phyloP scores from a whole-genome alignment of 257 asterid genomes.

The Lycium barbarum region DNA sequence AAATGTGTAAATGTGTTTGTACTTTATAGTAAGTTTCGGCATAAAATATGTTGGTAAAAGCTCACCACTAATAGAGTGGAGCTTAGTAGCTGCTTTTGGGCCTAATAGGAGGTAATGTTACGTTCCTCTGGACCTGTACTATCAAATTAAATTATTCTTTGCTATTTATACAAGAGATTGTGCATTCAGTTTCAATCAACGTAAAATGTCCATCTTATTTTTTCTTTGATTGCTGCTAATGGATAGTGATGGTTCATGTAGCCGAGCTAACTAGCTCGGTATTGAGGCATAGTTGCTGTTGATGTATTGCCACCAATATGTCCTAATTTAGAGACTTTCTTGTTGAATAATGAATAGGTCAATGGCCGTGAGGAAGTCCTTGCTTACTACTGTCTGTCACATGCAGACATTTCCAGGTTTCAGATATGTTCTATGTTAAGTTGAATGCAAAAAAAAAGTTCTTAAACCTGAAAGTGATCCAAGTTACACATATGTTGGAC shows the following conservation, averaged over 20 bases:
- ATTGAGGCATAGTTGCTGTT: background rate
- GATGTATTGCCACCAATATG: background rate
- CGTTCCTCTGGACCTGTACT: background rate
- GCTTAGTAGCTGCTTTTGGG: background rate
- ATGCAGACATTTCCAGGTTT: slow-evolving; percentile 68
- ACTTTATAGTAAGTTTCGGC: background rate
- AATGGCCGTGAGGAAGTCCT: slow-evolving; percentile 95
- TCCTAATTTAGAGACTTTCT: slow-evolving; percentile 29
- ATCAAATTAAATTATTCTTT: background rate
- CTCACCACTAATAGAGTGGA: background rate
- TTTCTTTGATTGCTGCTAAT: background rate
- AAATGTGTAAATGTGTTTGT: background rate
- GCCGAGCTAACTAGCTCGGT: background rate
- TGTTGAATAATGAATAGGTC: slow-evolving; percentile 60
- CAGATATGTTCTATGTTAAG: background rate
- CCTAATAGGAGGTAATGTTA: background rate
- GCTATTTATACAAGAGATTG: background rate
- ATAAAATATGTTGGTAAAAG: background rate
- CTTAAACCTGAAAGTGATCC: slow-evolving; percentile 16
- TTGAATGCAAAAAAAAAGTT: background rate
- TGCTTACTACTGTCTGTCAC: slow-evolving; percentile 76
- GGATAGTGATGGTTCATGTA: background rate
- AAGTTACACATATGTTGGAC: background rate
- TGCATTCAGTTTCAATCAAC: background rate
- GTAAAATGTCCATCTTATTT: background rate